These are phyloP conservation scores for Heimioporus retisporus DNA, from an alignment of 1,284 basidiomycete genomes.

Conservation along the genomic window DNA sequence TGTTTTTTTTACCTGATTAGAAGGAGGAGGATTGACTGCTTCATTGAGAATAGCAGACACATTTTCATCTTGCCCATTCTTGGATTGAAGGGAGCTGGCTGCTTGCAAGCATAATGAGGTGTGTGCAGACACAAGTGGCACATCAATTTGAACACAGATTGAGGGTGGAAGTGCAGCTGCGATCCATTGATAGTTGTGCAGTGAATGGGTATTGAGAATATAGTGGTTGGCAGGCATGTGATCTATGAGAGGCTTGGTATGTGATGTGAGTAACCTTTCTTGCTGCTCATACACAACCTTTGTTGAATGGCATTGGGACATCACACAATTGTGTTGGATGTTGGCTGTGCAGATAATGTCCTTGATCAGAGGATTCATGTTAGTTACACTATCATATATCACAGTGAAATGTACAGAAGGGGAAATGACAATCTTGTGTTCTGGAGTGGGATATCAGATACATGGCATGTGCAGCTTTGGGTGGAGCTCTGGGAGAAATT, in stretches of 20 bases:
- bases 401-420: neutral
- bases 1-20: neutral
- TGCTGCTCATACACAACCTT: neutral
- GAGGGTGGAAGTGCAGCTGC: neutral
- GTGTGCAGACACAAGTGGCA: neutral
- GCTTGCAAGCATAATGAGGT: neutral
- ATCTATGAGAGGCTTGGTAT: neutral
- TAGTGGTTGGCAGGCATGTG: neutral
- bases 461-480: neutral
- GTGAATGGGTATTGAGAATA: neutral
- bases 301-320: neutral
- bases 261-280: neutral
- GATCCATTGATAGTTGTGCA: neutral
- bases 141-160: neutral
- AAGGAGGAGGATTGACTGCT: neutral
- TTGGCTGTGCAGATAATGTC: neutral
- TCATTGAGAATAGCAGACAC: neutral
- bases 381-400: neutral
- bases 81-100: neutral
- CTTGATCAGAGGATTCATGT: neutral
- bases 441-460: neutral
- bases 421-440: neutral
- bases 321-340: neutral
- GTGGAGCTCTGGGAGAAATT: neutral
- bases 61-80: neutral